Evolutionary conservation across 495 filamentous ascomycete genomes (phyloP), one percentile per base, ranked within the genome.

Genomic region (Platismatia glauca): DNA sequence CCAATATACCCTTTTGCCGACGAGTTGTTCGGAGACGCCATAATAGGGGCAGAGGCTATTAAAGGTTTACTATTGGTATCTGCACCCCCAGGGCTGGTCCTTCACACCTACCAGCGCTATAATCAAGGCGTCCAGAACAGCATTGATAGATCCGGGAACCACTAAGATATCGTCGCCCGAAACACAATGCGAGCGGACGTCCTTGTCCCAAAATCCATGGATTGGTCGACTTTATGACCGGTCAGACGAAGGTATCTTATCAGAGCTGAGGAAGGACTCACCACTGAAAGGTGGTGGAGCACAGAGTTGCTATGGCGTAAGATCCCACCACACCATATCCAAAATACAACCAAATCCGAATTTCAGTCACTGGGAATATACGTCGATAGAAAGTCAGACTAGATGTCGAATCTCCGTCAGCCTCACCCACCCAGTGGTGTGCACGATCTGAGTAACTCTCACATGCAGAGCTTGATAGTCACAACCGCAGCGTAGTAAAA

Each of bases 301-400:
- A 58, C 22, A 62, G 24, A 1, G 61, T 60, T 22, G 50, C 39
- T 22, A 67, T 41, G 12, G 34, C 43, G 33, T 63, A 67, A 22
- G 44, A 55, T 29, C 43, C 57, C 35, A 67, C 65, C 9, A 55
- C 8, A 6, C n/a, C 58, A 53, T 59, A 60, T 29, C 53, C 56
- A 37, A 46, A 22, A 38, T 55, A 63, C 3, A 67, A 48, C 59
- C 60, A 59, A 33, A 55, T 33, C 13, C 60, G 62, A 58, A 63
- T 62, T 35, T 64, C 59, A 9, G 62, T 43, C 6, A 60, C 57
- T 4, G 65, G 60, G 39, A 67, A 67, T 18, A 67, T 67, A 39
- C 65, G 65, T 46, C 65, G 65, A 56, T 67, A 67, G 33, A 67
- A 67, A n/a, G 60, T 58, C 22, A 67, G 61, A 50, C 65, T 67